These are phyloP conservation scores for Fusarium sororula DNA, from an alignment of 2,329 filamentous ascomycete genomes.

Conservation along the genomic window DNA sequence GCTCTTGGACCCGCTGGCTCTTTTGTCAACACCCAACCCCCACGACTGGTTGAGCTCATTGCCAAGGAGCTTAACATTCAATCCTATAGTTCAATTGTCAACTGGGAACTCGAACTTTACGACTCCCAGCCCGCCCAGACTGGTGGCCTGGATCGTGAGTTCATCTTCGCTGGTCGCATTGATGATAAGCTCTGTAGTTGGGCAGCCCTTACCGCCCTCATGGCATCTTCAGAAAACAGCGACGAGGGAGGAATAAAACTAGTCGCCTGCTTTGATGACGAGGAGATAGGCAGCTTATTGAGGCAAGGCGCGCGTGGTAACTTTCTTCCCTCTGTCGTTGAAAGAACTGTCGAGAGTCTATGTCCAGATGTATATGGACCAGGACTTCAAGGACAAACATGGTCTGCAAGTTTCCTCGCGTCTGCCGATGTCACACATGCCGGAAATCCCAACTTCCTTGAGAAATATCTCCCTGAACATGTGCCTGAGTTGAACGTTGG, in stretches of 20 bases:
- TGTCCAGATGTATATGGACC: constrained; percentile 64
- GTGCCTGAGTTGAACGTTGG: constrained; percentile 89
- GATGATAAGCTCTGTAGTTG: constrained; percentile 98
- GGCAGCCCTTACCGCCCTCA: constrained; percentile 84
- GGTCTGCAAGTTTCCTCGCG: constrained; percentile 75
- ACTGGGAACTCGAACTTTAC: constrained; percentile 97
- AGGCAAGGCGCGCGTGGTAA: constrained; percentile 91
- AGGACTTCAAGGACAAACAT: constrained; percentile 79
- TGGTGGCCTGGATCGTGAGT: constrained; percentile 87
- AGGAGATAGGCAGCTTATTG: constrained; percentile 92
- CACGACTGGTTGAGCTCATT: constrained; percentile 84
- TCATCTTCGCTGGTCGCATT: constrained; percentile 94
- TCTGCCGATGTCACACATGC: constrained; percentile 93
- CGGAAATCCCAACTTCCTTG: constrained; percentile 92
- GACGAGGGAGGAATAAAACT: constrained; percentile 81
- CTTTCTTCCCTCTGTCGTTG: constrained; percentile 83
- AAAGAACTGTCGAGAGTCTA: constrained; percentile 79
- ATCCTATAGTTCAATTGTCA: constrained; percentile 79
- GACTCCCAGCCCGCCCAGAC: constrained; percentile 87
- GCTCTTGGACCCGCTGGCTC: constrained; percentile 70
- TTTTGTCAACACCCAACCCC: constrained; percentile 86
- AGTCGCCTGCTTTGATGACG: constrained; percentile 94
- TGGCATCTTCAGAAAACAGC: constrained; percentile 69
- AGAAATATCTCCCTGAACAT: constrained; percentile 85
- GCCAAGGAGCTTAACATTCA: constrained; percentile 77